Evolutionary conservation across 164 flowering plant genomes (phyloP), one percentile per base, ranked within the genome.

Genomic region (Euptelea pleiosperma): DNA sequence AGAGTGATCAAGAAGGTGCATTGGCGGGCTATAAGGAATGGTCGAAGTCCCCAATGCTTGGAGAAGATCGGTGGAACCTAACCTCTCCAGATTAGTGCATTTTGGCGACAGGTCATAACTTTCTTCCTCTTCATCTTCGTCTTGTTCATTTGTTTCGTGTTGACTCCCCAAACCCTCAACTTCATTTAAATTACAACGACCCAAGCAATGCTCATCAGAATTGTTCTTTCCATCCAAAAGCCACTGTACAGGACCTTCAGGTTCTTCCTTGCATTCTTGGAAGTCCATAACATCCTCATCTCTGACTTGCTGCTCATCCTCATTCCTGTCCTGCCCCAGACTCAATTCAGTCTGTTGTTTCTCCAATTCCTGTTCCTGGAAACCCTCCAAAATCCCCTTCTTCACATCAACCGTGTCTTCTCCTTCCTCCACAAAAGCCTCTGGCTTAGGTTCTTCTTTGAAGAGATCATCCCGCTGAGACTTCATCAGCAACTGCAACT

Each of bases 401-500:
- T 21, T 53, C 48, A 22, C 30, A 37, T 46, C 67, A n/a, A 28
- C 49, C 15, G 5, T 18, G 2, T 28, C 67, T 18, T 60, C 63
- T 64, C 63, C 59, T 15, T 63, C 61, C 59, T 36, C 68, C n/a
- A 35, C n/a, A 11, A 10, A 11, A n/a, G 43, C 67, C 42, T 68
- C 77, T 21, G 53, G 65, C 49, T 29, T 52, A 22, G 67, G 52
- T 34, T 61, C 72, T 35, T 49, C 79, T 46, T 14, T 28, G 48
- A 89, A 72, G 44, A 86, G 41, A 34, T 70, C 79, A 30, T 58
- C 75, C 29, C 64, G 62, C 70, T 90, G 97, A 7, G 44, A 54
- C 67, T 73, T 86, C 21, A 91, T 83, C 80, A 91, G 61, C 35
- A 46, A 69, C 79, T 86, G 97, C 78, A 94, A 70, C 71, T 94